Evolutionary conservation across 805 yeast genomes (phyloP), one percentile per base, ranked within the genome.

Genomic region (Pichia gijzeniarum): DNA sequence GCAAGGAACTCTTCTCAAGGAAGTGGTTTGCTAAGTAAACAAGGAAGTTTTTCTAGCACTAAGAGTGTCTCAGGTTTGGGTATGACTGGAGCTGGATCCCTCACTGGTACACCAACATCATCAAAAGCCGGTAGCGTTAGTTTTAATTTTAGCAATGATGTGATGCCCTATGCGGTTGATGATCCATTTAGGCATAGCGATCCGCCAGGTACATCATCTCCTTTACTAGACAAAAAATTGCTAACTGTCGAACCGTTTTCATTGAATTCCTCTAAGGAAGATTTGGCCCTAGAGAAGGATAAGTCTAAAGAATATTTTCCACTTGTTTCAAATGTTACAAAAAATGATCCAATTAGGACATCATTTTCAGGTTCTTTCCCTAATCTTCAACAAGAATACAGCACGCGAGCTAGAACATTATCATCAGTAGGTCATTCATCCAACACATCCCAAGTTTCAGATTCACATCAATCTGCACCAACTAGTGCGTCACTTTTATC

Each of bases 361-460:
- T 4, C 41, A 16, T 3, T 18, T 19, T 25, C 47, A 8, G 33
- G 30, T 13, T 17, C 42, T 3, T 12, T 45, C 20, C 41, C 50
- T 9, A 36, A 31, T n/a, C 19, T 51, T 16, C 51, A 51, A 40
- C 43, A 49, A 30, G 53, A 51, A 32, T 51, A 51, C 27, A 40
- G 38, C 18, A 40, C 48, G 12, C 41, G 51, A 40, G 51, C 57
- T n/a, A 53, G 54, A 30, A 41, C 55, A 1, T 17, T 50, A 2
- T 71, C 76, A 1, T 64, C 59, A 33, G 66, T 75, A 19, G 69
- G 75, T 48, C 65, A 67, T 5, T 50, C 64, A 32, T 56, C 54
- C 1, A 36, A 30, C 18, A 75, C 68, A 4, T 72, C 60, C 1
- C 64, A 75, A 3, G 68, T 71, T 20, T 45, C 51, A 3, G 45